Evolutionary conservation across 306 rosid species (phyloP), one percentile per base, ranked within the genome.

Genomic region (Sesbania bispinosa): DNA sequence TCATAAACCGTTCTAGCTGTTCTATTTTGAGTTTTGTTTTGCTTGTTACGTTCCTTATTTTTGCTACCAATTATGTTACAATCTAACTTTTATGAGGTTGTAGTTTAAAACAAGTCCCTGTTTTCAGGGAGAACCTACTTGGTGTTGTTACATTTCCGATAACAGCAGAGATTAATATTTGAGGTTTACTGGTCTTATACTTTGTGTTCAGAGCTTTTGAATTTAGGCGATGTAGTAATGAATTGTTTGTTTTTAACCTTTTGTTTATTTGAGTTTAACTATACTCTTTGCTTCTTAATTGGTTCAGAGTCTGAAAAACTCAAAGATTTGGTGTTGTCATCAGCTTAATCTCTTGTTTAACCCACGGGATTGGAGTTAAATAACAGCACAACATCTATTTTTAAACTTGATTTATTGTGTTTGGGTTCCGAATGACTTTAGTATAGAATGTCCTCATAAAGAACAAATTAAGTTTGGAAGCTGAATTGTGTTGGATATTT

Each of bases 311-410:
- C 88, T 89, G 92, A 85, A 57, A 47, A 85, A 83, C 92, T 87
- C 90, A 0, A 61, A 68, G 1, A 81, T n/a, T 54, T 0, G 7
- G 92, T 87, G 92, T 78, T 82, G 92, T 83, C 88, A 87, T 85
- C 96, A 87, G 83, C 96, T 85, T 87, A 82, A 4, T 85, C 90
- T 85, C 77, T 53, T 62, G 72, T 1, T 52, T 1, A n/a, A n/a
- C 2, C 48, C 45, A 70, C 82, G 86, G 58, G 92, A 79, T 3
- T 65, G 86, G 86, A 83, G 92, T 75, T 76, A 89, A 89, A 89
- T 87, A 81, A 48, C 89, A 80, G 84, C 92, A 87, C 90, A 1
- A 89, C 18, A 83, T 86, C n/a, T n/a, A n/a, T n/a, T n/a, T n/a
- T n/a, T n/a, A n/a, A n/a, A n/a, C n/a, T n/a, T n/a, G n/a, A n/a